A percentile compares a stretch with the other conserved stretches of the same genome.
These are phyloP conservation scores for Harringtonia lauricola DNA, from an alignment of 2,329 filamentous ascomycete species.

Conservation along the genomic window DNA sequence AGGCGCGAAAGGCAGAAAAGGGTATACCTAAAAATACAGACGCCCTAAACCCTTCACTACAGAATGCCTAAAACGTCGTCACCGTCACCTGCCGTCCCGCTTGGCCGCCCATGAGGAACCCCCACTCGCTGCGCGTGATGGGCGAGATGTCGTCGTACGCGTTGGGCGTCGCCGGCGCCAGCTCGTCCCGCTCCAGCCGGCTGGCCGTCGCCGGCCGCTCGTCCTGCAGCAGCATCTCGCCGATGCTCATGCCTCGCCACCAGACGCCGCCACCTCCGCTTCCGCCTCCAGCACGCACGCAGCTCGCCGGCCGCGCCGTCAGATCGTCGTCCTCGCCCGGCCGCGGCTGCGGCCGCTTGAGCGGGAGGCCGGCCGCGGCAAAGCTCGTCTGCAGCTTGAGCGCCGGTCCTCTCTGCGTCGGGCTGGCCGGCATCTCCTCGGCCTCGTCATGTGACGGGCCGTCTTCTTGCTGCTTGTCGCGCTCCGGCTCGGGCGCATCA, in stretches of 20 bases:
- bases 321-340: conserved; percentile 22
- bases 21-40: neutral
- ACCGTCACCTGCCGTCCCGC: conserved; percentile 35
- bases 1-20: too few species aligned
- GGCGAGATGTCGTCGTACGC: conserved; percentile 52
- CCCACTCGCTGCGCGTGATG: conserved; percentile 51
- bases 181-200: neutral
- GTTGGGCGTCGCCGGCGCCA: conserved; percentile 28
- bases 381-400: conserved; percentile 36
- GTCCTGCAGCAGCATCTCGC: conserved; percentile 27
- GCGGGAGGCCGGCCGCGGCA: conserved; percentile 7
- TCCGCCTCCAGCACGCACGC: conserved; percentile 2
- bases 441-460: too few species aligned
- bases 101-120: conserved; percentile 43
- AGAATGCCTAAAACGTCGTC: conserved; percentile 41
- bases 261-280: neutral
- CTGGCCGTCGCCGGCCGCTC: conserved; percentile 4
- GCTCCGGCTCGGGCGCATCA: too few species aligned
- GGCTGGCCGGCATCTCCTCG: neutral
- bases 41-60: conserved; percentile 16
- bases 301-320: conserved; percentile 26
- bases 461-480: too few species aligned
- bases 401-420: conserved; percentile 15
- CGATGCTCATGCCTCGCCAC: conserved; percentile 21
- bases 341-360: conserved; percentile 7